These are phyloP conservation scores for Thymus mandschuricus DNA, from an alignment of 257 asterid genomes.

Conservation along the genomic window DNA sequence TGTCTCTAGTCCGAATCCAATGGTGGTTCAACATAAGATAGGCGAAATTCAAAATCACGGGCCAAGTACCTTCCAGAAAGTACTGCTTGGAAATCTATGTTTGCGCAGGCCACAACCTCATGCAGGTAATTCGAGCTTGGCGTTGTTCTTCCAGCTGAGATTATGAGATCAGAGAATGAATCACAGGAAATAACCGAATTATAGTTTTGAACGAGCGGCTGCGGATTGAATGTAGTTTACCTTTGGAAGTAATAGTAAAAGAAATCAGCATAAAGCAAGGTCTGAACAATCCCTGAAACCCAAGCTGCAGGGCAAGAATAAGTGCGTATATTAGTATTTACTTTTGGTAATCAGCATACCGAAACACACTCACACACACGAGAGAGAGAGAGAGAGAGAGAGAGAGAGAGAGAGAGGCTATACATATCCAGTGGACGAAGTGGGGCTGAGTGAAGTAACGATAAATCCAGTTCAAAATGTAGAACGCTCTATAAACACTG, in stretches of 20 bases:
- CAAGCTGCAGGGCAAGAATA: constrained; percentile 58
- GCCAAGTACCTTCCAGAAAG: background rate
- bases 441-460: too few relatives aligned
- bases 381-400: too few relatives aligned
- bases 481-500: too few relatives aligned
- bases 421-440: too few relatives aligned
- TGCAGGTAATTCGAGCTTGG: constrained; percentile 71
- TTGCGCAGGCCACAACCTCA: constrained; percentile 36
- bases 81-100: constrained; percentile 19
- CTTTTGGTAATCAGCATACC: constrained; percentile 4
- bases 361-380: background rate
- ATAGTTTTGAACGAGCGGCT: background rate
- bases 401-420: too few relatives aligned
- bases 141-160: constrained; percentile 81
- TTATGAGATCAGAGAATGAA: constrained; percentile 14
- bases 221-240: constrained; percentile 33
- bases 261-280: constrained; percentile 84
- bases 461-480: too few relatives aligned
- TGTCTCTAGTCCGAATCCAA: background rate
- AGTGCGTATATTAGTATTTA: background rate
- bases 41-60: too few relatives aligned
- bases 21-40: too few relatives aligned
- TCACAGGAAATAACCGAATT: background rate
- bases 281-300: constrained; percentile 76
- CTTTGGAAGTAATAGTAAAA: constrained; percentile 90